A percentile compares a stretch with the other conserved stretches of the same genome.
These are phyloP conservation scores for Paracorniculantispora psalliotae DNA, from an alignment of 2,329 filamentous ascomycete genomes.

Conservation along the genomic window DNA sequence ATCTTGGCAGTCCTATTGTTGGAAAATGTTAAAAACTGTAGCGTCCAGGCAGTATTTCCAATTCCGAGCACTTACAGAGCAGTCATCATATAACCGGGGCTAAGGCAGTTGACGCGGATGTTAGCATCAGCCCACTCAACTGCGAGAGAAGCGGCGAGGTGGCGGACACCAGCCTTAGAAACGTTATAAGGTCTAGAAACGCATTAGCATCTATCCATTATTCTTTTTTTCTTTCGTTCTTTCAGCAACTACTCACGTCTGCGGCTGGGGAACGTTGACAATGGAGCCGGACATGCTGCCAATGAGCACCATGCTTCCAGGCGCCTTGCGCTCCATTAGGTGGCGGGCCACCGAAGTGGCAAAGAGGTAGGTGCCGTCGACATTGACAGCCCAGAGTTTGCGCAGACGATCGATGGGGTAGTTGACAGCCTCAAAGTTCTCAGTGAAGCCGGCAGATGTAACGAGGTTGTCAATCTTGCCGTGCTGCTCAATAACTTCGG, in stretches of 20 bases:
- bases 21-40: neutral
- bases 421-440: slow-evolving; percentile 87
- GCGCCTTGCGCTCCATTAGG: slow-evolving; percentile 72
- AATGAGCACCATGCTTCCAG: slow-evolving; percentile 88
- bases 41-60: neutral
- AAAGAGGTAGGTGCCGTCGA: slow-evolving; percentile 87
- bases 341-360: slow-evolving; percentile 81
- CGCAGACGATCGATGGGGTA: slow-evolving; percentile 89
- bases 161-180: slow-evolving; percentile 85
- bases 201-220: slow-evolving; percentile 12
- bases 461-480: slow-evolving; percentile 87
- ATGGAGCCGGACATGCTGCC: slow-evolving; percentile 92
- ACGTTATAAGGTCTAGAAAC: slow-evolving; percentile 73
- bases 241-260: slow-evolving; percentile 50
- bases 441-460: slow-evolving; percentile 93
- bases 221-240: neutral
- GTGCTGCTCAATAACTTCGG: slow-evolving; percentile 54
- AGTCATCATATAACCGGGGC: slow-evolving; percentile 94
- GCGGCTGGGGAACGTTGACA: slow-evolving; percentile 92
- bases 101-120: slow-evolving; percentile 93
- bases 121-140: slow-evolving; percentile 88
- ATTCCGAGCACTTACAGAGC: slow-evolving; percentile 61
- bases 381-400: slow-evolving; percentile 92
- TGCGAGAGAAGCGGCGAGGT: slow-evolving; percentile 79
- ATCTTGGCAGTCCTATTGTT: slow-evolving; percentile 77